Base-by-base conservation (phyloP, 2,329 filamentous ascomycete species). In the Calycina herbarum region DNA sequence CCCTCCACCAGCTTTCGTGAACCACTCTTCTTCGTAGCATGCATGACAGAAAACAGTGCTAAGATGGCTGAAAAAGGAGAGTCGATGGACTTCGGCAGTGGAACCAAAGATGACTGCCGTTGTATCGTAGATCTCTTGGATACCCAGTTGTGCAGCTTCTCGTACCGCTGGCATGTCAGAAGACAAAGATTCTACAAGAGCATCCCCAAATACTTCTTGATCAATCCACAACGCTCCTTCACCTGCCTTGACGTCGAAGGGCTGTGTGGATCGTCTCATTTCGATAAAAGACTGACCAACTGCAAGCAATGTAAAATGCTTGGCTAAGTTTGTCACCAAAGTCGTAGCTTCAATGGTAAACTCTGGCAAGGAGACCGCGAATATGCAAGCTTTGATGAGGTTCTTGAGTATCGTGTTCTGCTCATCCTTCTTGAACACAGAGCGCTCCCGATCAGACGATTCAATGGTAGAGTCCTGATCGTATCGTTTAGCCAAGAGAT, bases 1-100 rank as follows among this genome's bases (percentile, higher is more conserved):
- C 63, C 91, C 94, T 48, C 95, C 95, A 59, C 94, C 95, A 45
- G 93, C 91, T 79, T 99, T 99, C 62, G 94, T 94, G 75, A 97
- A 99, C 95, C 96, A 99, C 73, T 99, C 95, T 76, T 99, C 94
- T 73, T 95, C 93, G 73, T 97, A 94, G 77, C 95, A 99, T 70
- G 92, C 93, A 76, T 99, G 95, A 72, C 92, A 95, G 76, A 98
- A 97, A 0, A 89, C 89, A 67, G 88, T 90, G 48, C 90, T 89
- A 5, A 99, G 82, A 73, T 94, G 89, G 66, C 84, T 85, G 79
- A 99, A 99, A 78, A 99, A 92, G 0, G 90, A 87, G 8, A 99
- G 83, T 64, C 88, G 88, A 40, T 91, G 87, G 38, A 94, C 88
- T 62, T 90, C 85, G 27, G 84, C 85, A 48, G 89, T 82, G 0